Base-by-base conservation (phyloP, 768 basidiomycete species). In the Mycena pura region DNA sequence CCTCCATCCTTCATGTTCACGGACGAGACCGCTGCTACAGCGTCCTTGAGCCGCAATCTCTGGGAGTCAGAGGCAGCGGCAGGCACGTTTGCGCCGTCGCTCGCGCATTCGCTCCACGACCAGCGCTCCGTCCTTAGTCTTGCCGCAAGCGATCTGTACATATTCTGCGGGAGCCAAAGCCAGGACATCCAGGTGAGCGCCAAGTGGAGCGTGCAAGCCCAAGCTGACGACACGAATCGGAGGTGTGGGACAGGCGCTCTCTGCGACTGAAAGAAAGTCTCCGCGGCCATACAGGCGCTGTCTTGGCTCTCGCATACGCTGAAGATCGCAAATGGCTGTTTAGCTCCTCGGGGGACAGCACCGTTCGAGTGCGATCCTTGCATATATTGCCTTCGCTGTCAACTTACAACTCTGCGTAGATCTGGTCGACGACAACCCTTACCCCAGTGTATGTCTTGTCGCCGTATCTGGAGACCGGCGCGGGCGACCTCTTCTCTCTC, bases 261-360 rank as follows among this genome's bases (percentile, higher is more conserved):
- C 89, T 92, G 61, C 84, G 84, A 3, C 79, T 92, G 28, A 86
- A 87, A 69, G 81, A 84, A 28, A 86, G 85, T 14, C 81, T 96
- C 11, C 77, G 82, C 17, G 95, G 95, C 3, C 95, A 96, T 71
- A 89, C 88, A 0, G 93, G 91, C 7, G 92, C 91, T 63, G 88
- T 97, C 2, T 80, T 97, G 21, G 88, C 89, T 9, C 77, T 97
- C 45, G 89, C 91, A 67, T 84, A 91, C 62, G 90, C 89, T 7
- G 75, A 84, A 53, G 89, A 91, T 54, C 89, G 86, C 69, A 78
- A 84, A 44, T 96, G 95, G 95, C 71, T 97, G 25, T 92, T 97
- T 69, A 96, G 95, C 64, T 89, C 93, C 5, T 95, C 93, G 44
- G 95, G 93, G 13, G 95, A 96, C 64, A 93, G 93, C 66, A 95